phyloP scores from a whole-genome alignment of 2,329 filamentous ascomycete species.

The Pseudogymnoascus sp. region DNA sequence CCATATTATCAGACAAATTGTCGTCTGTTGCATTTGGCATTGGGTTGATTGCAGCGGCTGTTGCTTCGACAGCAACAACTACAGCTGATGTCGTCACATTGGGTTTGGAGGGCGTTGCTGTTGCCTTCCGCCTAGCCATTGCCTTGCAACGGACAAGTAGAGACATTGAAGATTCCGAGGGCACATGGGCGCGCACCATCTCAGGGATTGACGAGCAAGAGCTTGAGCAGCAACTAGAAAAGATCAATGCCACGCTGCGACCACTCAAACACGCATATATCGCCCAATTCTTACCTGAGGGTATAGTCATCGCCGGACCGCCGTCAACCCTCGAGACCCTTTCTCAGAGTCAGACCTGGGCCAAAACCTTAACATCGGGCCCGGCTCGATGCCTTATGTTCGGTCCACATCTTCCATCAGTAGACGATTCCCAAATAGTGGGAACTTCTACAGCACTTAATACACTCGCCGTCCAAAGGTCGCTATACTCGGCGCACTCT shows the following conservation, averaged over 20 bases:
- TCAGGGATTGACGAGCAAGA: conserved; percentile 9
- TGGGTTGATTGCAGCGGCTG: conserved; percentile 16
- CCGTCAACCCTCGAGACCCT: conserved; percentile 9
- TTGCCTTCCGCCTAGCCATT: conserved; percentile 15
- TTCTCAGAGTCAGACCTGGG: neutral
- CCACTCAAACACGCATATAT: conserved; percentile 10
- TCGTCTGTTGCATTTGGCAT: conserved; percentile 15
- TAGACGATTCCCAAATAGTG: neutral
- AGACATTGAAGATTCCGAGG: conserved; percentile 11
- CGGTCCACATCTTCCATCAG: neutral
- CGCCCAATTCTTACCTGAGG: neutral
- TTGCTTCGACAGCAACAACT: conserved; percentile 11
- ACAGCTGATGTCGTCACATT: conserved; percentile 11
- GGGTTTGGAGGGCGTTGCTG: conserved; percentile 9
- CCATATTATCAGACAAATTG: neutral
- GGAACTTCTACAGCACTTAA: neutral
- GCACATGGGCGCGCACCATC: neutral
- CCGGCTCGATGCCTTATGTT: neutral
- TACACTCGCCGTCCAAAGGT: neutral
- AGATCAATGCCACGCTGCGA: conserved; percentile 5
- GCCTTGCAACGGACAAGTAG: conserved; percentile 12
- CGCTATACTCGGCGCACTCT: neutral
- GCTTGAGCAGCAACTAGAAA: neutral
- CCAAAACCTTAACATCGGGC: neutral
- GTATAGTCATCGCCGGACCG: conserved; percentile 10